Evolutionary conservation across 192 early-diverging fungal genomes (phyloP), one percentile per base, ranked within the genome.

Genomic region (Gamsiella multidivaricata): DNA sequence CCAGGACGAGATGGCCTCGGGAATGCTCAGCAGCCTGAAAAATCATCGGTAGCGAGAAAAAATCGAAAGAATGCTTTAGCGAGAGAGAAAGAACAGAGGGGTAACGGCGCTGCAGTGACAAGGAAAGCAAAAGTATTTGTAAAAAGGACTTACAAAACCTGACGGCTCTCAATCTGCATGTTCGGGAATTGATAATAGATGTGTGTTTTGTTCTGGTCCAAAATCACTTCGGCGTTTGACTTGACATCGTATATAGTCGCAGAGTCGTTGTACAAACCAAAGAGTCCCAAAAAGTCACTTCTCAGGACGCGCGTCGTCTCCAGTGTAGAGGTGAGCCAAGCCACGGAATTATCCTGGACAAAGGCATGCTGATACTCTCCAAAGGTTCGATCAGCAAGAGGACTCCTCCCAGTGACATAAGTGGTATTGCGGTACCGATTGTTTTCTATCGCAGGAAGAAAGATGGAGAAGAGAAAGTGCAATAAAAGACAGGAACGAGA

Each of bases 1-100:
- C 33, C 33, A 59, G 56, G 56, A 59, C 1, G 56, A 41, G 41
- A 59, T 26, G 23, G 56, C 56, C 2, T 59, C 56, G 22, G 56
- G 56, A 43, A 36, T 36, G 36, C 56, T 59, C 28, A 39, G 17
- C 23, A 41, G 28, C 36, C 51, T 49, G 6, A n/a, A 49, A 49
- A 49, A 6, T 11, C 46, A n/a, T 49, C 6, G n/a, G n/a, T n/a
- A n/a, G n/a, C n/a, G n/a, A n/a, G n/a, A n/a, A n/a, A n/a, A n/a
- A n/a, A n/a, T n/a, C n/a, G n/a, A n/a, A n/a, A n/a, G n/a, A n/a
- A n/a, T n/a, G n/a, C n/a, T n/a, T n/a, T n/a, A n/a, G n/a, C n/a
- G n/a, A n/a, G n/a, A n/a, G 46, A 18, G 46, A 49, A n/a, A 49
- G 46, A 49, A 18, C n/a, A n/a, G n/a, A n/a, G n/a, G n/a, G n/a